Evolutionary conservation across 169 alveolate species (phyloP), one percentile per base, ranked within the genome.

Genomic region (Babesia ovis): DNA sequence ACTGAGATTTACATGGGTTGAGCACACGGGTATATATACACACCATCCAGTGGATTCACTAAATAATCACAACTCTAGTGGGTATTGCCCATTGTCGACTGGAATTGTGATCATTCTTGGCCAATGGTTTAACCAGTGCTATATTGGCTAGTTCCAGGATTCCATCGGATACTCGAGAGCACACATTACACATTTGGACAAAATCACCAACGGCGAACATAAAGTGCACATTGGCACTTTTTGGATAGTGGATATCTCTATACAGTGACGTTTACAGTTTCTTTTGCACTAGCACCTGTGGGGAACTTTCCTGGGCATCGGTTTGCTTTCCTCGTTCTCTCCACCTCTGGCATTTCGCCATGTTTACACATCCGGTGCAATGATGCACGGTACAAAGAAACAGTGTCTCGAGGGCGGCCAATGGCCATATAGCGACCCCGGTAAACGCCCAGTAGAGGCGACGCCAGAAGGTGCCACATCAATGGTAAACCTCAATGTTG

Each of bases 401-500:
- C 74, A 43, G 16, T 32, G 74, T 61, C 27, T 56, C 6, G 74
- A 50, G 0, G 74, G 53, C 34, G 62, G 27, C 0, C 37, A 31
- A 3, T 22, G 62, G 50, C 54, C 51, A 12, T 64, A 8, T 32
- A 45, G 14, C 23, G 50, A 35, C 39, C 41, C 18, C 34, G 62
- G 29, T 22, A 0, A 11, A 14, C 46, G 27, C 29, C 1, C 43
- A 4, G 61, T 29, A 23, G 74, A 50, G 1, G 25, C 29, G 31
- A 6, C 51, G 18, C 20, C 59, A 2, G 35, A 46, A 5, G 31
- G 31, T 46, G 34, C 2, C 1, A 71, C 39, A 25, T 56, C 41
- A 18, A 23, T 81, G n/a, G 75, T 81, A 12, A 81, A 72, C 16
- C 67, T 81, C 25, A 72, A 71, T 51, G 85, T 81, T 23, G 89